These are phyloP conservation scores for Cadophora luteo-olivacea DNA, from an alignment of 2,329 filamentous ascomycete genomes.

Conservation along the genomic window DNA sequence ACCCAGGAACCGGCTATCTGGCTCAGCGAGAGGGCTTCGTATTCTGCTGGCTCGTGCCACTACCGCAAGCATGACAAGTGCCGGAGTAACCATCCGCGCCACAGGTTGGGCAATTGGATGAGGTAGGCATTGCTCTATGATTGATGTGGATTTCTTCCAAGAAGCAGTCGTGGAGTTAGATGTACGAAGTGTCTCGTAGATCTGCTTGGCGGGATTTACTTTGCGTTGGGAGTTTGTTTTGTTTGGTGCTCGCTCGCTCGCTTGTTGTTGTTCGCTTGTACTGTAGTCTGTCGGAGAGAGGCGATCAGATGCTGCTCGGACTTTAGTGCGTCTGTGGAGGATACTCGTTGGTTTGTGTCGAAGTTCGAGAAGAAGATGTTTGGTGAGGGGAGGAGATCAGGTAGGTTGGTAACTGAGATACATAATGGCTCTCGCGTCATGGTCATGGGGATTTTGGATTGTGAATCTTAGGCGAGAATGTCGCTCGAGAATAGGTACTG, in stretches of 20 bases:
- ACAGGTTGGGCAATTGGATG: constrained; percentile 9
- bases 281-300: neutral
- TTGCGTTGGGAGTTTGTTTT: too few relatives aligned
- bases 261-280: neutral
- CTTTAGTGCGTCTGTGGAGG: neutral
- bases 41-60: neutral
- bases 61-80: constrained; percentile 4
- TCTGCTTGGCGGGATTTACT: too few relatives aligned
- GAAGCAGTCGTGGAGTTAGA: too few relatives aligned
- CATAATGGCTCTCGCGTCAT: neutral
- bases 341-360: neutral
- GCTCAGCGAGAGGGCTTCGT: neutral
- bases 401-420: neutral
- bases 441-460: neutral
- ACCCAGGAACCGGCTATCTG: neutral
- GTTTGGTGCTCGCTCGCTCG: too few relatives aligned
- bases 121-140: neutral
- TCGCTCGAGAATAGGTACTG: neutral
- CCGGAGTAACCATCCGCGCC: constrained; percentile 11
- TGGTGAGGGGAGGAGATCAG: neutral
- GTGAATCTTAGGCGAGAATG: neutral
- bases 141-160: too few relatives aligned
- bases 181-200: too few relatives aligned
- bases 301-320: too few relatives aligned
- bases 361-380: neutral